Percentiles rank a stretch among this genome's conserved stretches.
Evolutionary conservation across 176 grass and related monocot species (phyloP).

Genomic region (Bonia amplexicaulis): DNA sequence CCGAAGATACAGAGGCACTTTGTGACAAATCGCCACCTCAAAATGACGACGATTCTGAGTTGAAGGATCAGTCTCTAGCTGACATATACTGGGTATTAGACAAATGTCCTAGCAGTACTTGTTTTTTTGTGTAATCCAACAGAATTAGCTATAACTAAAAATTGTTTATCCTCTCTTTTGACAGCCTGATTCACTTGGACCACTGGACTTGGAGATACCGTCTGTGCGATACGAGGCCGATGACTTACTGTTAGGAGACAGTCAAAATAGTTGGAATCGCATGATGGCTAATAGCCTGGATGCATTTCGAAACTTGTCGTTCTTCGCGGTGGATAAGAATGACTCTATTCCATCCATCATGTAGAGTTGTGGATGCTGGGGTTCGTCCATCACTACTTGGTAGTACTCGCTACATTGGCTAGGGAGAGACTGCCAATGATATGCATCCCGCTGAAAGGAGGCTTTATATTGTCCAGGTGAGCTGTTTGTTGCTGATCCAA

Average conservation of each 20-base stretch:
- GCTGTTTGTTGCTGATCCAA: constrained; percentile 35
- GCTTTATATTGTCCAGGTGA: constrained; percentile 40
- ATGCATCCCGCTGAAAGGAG: background rate
- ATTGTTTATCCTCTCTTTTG: background rate
- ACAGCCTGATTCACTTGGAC: constrained; percentile 91
- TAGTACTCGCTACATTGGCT: constrained; percentile 9
- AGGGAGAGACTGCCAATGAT: constrained; percentile 16
- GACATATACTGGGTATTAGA: constrained; percentile 86
- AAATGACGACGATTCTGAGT: constrained; percentile 19
- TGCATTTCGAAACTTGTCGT: constrained; percentile 73
- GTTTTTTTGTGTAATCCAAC: background rate
- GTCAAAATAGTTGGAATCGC: constrained; percentile 70
- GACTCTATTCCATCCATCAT: constrained; percentile 48
- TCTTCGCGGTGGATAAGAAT: constrained; percentile 51
- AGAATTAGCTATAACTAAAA: background rate
- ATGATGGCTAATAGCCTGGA: constrained; percentile 80
- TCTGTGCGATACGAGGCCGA: constrained; percentile 49
- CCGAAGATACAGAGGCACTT: constrained; percentile 35
- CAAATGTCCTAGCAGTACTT: background rate
- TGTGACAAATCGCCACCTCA: constrained; percentile 32
- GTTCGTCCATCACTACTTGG: background rate
- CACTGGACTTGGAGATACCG: constrained; percentile 71
- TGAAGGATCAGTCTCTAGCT: constrained; percentile 50
- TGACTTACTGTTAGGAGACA: constrained; percentile 66
- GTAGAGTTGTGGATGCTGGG: constrained; percentile 17